These are phyloP conservation scores for Arthromyces matolae DNA, from an alignment of 768 basidiomycete species.

Conservation along the genomic window DNA sequence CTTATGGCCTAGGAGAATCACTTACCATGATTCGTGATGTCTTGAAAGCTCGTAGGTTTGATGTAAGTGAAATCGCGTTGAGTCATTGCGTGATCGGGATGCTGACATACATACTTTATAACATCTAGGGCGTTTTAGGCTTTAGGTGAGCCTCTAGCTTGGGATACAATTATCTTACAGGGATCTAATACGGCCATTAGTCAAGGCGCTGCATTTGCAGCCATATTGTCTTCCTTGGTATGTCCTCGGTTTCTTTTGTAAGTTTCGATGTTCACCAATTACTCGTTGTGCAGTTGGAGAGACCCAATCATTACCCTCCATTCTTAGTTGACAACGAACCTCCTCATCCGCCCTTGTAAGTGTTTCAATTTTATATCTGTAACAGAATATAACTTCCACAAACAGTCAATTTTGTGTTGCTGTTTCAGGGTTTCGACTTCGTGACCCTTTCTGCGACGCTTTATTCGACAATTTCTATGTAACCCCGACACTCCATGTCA, in stretches of 20 bases:
- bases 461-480: slow-evolving; percentile 50
- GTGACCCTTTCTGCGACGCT: slow-evolving; percentile 42
- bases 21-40: slow-evolving; percentile 52
- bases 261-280: neutral
- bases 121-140: slow-evolving; percentile 73
- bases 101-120: too few relatives aligned
- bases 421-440: slow-evolving; percentile 68
- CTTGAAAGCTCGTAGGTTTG: slow-evolving; percentile 56
- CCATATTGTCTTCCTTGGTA: slow-evolving; percentile 66
- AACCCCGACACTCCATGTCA: slow-evolving; percentile 75
- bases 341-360: slow-evolving; percentile 75
- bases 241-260: slow-evolving; percentile 19
- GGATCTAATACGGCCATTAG: slow-evolving; percentile 28
- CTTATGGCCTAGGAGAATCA: slow-evolving; percentile 55
- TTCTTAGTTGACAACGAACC: slow-evolving; percentile 63
- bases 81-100: slow-evolving; percentile 7
- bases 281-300: slow-evolving; percentile 32
- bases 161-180: neutral
- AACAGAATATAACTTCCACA: slow-evolving; percentile 1
- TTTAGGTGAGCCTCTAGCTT: slow-evolving; percentile 51
- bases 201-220: slow-evolving; percentile 78
- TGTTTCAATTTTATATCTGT: slow-evolving; percentile 5
- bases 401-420: slow-evolving; percentile 67
- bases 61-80: slow-evolving; percentile 42
- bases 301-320: slow-evolving; percentile 43